Percentiles rank a stretch among this genome's conserved stretches.
Conservation (phyloP, 257 asterid species). For the Solanum chiquidenum region DNA sequence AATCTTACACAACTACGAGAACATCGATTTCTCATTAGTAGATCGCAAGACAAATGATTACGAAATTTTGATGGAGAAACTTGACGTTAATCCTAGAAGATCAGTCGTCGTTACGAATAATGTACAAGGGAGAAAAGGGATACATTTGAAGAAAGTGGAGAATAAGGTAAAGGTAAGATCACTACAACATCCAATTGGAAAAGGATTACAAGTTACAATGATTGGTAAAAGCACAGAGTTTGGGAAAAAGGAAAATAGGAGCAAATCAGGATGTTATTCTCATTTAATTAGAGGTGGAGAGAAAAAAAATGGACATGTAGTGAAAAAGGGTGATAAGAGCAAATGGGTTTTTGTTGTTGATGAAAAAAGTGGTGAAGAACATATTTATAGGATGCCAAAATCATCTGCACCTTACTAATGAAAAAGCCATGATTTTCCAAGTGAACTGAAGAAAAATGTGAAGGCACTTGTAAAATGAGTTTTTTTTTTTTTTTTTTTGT, state of each 20-base stretch:
- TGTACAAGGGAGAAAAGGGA: conserved; percentile 40
- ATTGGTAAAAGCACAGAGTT: conserved; percentile 30
- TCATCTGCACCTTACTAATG: neutral
- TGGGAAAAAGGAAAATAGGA: conserved; percentile 10
- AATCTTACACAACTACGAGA: conserved; percentile 26
- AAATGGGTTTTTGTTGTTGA: conserved; percentile 50
- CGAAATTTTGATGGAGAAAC: conserved; percentile 13
- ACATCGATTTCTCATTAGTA: conserved; percentile 50
- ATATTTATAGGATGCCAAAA: conserved; percentile 44
- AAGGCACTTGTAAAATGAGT: neutral
- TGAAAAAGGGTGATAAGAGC: conserved; percentile 30
- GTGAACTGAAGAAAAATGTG: neutral
- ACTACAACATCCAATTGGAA: conserved; percentile 45
- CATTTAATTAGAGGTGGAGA: conserved; percentile 22
- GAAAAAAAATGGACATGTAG: conserved; percentile 6
- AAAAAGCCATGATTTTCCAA: neutral
- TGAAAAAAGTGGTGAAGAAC: conserved; percentile 61
- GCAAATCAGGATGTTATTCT: conserved; percentile 22
- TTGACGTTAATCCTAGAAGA: conserved; percentile 41
- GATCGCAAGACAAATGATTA: conserved; percentile 38
- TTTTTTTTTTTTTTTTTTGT: neutral
- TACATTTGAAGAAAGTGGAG: conserved; percentile 33
- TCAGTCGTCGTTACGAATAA: conserved; percentile 55
- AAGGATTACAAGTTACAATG: conserved; percentile 52
- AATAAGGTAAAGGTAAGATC: conserved; percentile 35